phyloP scores from a whole-genome alignment of 1,284 basidiomycete genomes.

The Pseudozyma thailandica region DNA sequence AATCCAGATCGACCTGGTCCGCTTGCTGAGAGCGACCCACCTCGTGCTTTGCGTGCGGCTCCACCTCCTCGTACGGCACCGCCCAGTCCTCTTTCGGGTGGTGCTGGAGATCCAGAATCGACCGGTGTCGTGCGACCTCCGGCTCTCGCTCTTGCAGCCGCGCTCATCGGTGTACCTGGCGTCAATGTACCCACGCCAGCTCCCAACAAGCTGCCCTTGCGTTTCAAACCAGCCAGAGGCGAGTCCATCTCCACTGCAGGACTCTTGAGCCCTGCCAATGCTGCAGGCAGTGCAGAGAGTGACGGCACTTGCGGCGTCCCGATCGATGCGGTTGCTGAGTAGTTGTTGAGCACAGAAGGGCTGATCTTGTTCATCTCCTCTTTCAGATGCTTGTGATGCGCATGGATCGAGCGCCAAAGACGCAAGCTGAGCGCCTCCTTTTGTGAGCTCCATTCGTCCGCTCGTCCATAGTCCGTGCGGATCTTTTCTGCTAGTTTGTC shows the following conservation, averaged over 20 bases:
- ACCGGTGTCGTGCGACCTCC: constrained; percentile 44
- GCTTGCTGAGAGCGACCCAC: constrained; percentile 32
- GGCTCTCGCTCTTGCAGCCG: constrained; percentile 33
- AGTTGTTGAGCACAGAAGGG: constrained; percentile 56
- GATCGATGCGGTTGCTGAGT: constrained; percentile 39
- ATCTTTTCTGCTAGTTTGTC: constrained; percentile 63
- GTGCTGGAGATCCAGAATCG: constrained; percentile 46
- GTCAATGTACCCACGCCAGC: constrained; percentile 25
- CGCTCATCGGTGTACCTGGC: constrained; percentile 39
- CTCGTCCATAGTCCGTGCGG: constrained; percentile 56
- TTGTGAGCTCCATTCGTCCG: constrained; percentile 60
- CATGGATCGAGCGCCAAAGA: constrained; percentile 58
- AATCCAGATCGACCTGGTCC: constrained; percentile 37
- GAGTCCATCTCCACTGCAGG: constrained; percentile 48
- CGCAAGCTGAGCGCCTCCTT: constrained; percentile 54
- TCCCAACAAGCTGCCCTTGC: constrained; percentile 37
- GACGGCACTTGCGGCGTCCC: constrained; percentile 39
- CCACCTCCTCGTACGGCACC: constrained; percentile 29
- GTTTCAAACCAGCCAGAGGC: constrained; percentile 35
- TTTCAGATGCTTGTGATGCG: constrained; percentile 54
- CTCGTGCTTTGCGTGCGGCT: constrained; percentile 34
- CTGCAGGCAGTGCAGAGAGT: constrained; percentile 37
- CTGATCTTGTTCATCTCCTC: constrained; percentile 58
- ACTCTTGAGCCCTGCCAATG: constrained; percentile 45
- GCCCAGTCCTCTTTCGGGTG: constrained; percentile 39